Base-by-base conservation (phyloP, 495 filamentous ascomycete species). In the Penicillium canescens region DNA sequence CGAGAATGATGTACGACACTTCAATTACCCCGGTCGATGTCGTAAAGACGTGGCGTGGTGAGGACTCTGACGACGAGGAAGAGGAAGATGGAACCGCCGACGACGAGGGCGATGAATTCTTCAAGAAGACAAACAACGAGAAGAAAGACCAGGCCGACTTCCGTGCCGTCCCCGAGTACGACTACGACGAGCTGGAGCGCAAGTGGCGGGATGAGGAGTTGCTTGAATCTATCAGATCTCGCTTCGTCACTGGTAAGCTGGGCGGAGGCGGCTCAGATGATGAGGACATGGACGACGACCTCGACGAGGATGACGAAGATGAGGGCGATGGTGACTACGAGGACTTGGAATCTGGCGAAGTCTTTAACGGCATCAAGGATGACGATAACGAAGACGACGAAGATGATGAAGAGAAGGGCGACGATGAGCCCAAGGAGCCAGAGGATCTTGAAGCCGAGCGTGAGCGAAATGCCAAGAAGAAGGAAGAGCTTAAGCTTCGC, bases 241-340 rank as follows among this genome's bases (percentile, higher is more conserved):
- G 87, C 14, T 98, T 98, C 60, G 82, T 88, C 40, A 88, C 83
- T 14, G 81, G 82, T 7, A 86, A 83, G 60, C 62, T 90, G 20
- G 66, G 79, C 3, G 69, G 75, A 37, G 68, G 63, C 46, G 68
- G 55, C 35, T 77, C 76, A 13, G 78, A 69, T 13, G 64, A 61
- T 52, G 78, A 76, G 20, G 78, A 77, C 7, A 79, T 75, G 8
- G 75, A 75, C 21, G 83, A 75, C 33, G 63, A 63, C 34, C 34
- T 62, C 18, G 50, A 60, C 12, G 60, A 57, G 13, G 76, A 79
- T 8, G 79, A 77, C 16, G 79, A 83, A 33, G 81, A 83, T 46
- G 88, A 96, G 68, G 94, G 91, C 8, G 92, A 96, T 61, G 93
- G 91, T 43, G 91, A 81, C 6, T 96, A 92, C 55, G 88, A 96